Percentiles rank a stretch among this genome's conserved stretches.
Evolutionary conservation across 768 basidiomycete genomes (phyloP).

Genomic region (Tulasnella sp.): DNA sequence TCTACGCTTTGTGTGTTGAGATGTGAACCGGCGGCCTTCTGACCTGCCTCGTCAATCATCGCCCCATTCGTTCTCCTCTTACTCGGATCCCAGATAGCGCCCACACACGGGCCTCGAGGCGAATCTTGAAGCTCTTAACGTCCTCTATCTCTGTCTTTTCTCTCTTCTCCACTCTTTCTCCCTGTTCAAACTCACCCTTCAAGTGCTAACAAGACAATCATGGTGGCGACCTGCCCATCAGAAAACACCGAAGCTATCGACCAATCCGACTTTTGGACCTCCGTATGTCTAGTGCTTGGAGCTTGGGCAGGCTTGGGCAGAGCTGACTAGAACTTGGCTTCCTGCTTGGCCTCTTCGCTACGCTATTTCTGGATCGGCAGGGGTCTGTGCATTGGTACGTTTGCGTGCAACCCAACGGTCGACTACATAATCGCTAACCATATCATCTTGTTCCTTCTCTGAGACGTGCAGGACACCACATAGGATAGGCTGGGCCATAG

Average conservation of each 20-base stretch:
- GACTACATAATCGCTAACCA: neutral
- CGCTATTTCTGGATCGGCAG: slow-evolving; percentile 7
- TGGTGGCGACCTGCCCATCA: slow-evolving; percentile 29
- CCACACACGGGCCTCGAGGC: neutral
- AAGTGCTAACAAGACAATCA: neutral
- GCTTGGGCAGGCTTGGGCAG: neutral
- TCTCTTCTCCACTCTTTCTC: neutral
- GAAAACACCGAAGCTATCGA: slow-evolving; percentile 55
- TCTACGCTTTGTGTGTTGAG: neutral
- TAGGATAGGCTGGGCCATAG: neutral
- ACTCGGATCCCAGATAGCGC: neutral
- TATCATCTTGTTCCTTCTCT: neutral
- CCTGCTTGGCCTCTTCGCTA: neutral
- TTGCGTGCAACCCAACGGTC: neutral
- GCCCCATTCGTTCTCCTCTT: neutral
- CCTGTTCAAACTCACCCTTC: neutral
- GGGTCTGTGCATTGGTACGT: slow-evolving; percentile 21
- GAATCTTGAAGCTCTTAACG: neutral
- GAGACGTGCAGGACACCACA: neutral
- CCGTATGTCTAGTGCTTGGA: slow-evolving; percentile 48
- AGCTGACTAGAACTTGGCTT: neutral
- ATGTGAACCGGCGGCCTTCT: neutral
- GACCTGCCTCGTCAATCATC: neutral
- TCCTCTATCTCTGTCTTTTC: neutral
- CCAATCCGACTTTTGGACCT: slow-evolving; percentile 66